These are phyloP conservation scores for Aspergillus hancockii DNA, from an alignment of 495 filamentous ascomycete genomes.

Conservation along the genomic window DNA sequence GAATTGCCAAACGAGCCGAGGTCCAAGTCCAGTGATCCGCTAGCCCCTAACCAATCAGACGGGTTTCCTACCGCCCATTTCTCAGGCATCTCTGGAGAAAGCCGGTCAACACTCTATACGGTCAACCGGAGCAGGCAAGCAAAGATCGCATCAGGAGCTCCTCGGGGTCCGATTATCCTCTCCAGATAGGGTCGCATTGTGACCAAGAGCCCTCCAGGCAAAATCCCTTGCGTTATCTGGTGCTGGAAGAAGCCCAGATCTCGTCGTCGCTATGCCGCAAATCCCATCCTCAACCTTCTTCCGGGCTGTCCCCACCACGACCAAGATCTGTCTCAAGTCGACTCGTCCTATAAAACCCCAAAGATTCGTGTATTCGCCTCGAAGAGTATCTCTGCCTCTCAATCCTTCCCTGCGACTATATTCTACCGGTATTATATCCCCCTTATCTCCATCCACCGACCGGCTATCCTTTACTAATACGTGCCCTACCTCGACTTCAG, in stretches of 20 bases:
- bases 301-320: slow-evolving; percentile 21
- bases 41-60: neutral
- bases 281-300: slow-evolving; percentile 17
- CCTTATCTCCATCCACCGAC: slow-evolving; percentile 4
- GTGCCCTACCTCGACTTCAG: neutral
- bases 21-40: neutral
- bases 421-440: slow-evolving; percentile 12
- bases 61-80: neutral
- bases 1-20: neutral
- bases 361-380: slow-evolving; percentile 4
- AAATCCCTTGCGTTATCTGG: neutral
- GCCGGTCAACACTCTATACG: neutral
- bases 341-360: slow-evolving; percentile 17
- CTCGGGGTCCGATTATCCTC: neutral
- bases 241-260: neutral
- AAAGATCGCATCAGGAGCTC: neutral
- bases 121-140: neutral
- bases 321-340: slow-evolving; percentile 18
- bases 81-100: neutral
- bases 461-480: neutral
- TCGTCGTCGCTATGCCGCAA: slow-evolving; percentile 12
- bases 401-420: slow-evolving; percentile 11
- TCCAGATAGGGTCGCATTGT: neutral
- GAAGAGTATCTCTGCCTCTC: neutral
- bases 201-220: neutral